Conservation (phyloP, 495 filamentous ascomycete genomes). For the Hyaloscypha bicolor region DNA sequence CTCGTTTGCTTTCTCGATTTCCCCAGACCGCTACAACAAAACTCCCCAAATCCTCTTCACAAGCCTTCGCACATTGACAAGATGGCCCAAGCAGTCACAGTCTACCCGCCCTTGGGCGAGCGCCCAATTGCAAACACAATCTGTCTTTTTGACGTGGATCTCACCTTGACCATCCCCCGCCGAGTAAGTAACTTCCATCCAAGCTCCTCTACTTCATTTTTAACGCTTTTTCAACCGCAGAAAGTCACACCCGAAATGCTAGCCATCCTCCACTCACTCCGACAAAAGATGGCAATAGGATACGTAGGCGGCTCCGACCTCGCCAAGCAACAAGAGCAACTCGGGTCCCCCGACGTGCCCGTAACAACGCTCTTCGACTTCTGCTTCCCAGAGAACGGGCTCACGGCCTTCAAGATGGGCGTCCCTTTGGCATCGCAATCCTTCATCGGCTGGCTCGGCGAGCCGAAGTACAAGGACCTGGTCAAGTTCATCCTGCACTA, state of each 20-base stretch:
- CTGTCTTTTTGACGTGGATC: constrained; percentile 91
- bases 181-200: constrained; percentile 50
- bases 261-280: constrained; percentile 71
- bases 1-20: not conserved
- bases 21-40: constrained; percentile 7
- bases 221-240: constrained; percentile 40
- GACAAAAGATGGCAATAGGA: constrained; percentile 88
- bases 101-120: constrained; percentile 73
- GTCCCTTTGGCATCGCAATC: constrained; percentile 67
- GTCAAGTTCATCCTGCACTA: constrained; percentile 86
- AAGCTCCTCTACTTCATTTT: constrained; percentile 14
- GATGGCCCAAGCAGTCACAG: constrained; percentile 22
- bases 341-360: constrained; percentile 63
- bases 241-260: constrained; percentile 78
- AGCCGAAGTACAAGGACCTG: constrained; percentile 87
- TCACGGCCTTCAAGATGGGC: constrained; percentile 86
- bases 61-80: constrained; percentile 2
- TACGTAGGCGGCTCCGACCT: constrained; percentile 89
- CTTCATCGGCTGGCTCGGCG: constrained; percentile 93
- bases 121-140: constrained; percentile 89
- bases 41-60: not conserved
- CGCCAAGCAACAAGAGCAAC: constrained; percentile 92
- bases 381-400: constrained; percentile 94
- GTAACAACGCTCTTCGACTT: constrained; percentile 90
- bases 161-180: constrained; percentile 79